These are phyloP conservation scores for Fusarium nanum DNA, from an alignment of 2,329 filamentous ascomycete species.

Conservation along the genomic window DNA sequence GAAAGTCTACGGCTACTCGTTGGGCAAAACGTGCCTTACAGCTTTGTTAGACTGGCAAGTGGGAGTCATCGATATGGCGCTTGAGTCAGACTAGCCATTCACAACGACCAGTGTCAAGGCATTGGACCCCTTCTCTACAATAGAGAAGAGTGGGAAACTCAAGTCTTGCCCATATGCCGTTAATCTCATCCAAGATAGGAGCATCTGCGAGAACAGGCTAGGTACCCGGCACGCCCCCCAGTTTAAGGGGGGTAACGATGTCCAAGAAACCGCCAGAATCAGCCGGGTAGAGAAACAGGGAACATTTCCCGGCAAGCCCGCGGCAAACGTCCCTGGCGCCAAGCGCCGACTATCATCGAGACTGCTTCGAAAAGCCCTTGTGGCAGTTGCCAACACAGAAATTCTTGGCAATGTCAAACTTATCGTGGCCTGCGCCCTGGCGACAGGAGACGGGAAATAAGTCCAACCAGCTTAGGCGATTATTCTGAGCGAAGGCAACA, in stretches of 20 bases:
- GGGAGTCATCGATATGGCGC: conserved; percentile 61
- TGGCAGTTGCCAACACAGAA: conserved; percentile 10
- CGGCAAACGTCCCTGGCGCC: conserved; percentile 32
- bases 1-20: conserved; percentile 82
- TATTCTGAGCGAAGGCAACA: background rate
- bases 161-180: conserved; percentile 8
- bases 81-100: conserved; percentile 45
- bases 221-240: conserved; percentile 21
- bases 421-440: background rate
- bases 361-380: conserved; percentile 4
- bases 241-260: conserved; percentile 27
- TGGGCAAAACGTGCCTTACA: conserved; percentile 88
- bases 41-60: conserved; percentile 81
- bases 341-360: conserved; percentile 20
- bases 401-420: conserved; percentile 13
- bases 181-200: conserved; percentile 24
- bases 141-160: background rate
- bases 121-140: background rate
- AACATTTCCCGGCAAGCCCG: conserved; percentile 19
- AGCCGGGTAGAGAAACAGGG: conserved; percentile 23
- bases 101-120: background rate
- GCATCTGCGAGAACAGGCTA: conserved; percentile 30
- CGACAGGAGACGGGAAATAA: conserved; percentile 3
- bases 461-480: conserved; percentile 1
- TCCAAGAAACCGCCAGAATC: conserved; percentile 17